Evolutionary conservation across 129 eudicot species (phyloP).

Genomic region (Smallanthus sonchifolius): DNA sequence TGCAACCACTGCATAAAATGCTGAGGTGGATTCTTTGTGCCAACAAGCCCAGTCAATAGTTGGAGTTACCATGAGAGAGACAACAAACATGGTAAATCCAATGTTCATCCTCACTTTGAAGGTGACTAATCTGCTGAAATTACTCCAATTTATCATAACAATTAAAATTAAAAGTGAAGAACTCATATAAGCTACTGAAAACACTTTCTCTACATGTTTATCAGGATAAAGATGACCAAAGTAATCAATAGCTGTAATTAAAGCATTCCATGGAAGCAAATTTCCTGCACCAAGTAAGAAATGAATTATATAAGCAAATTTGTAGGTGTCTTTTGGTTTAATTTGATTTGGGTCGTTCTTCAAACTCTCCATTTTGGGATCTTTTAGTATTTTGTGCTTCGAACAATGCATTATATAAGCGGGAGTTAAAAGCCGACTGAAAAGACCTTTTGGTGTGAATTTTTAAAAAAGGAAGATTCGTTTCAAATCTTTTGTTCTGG

Average conservation of each 20-base stretch:
- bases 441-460: slow-evolving; percentile 21
- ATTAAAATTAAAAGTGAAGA: slow-evolving; percentile 51
- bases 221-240: slow-evolving; percentile 65
- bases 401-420: slow-evolving; percentile 24
- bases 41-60: slow-evolving; percentile 47
- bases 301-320: slow-evolving; percentile 63
- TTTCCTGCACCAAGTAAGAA: slow-evolving; percentile 94
- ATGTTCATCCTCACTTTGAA: slow-evolving; percentile 67
- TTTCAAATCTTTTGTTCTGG: slow-evolving; percentile 28
- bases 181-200: slow-evolving; percentile 78
- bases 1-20: slow-evolving; percentile 42
- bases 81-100: slow-evolving; percentile 64
- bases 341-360: slow-evolving; percentile 27
- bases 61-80: slow-evolving; percentile 58
- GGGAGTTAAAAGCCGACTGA: slow-evolving; percentile 4
- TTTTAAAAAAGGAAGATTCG: slow-evolving; percentile 28
- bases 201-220: slow-evolving; percentile 68
- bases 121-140: slow-evolving; percentile 35
- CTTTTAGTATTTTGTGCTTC: not conserved
- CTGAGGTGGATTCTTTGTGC: slow-evolving; percentile 21
- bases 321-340: slow-evolving; percentile 58
- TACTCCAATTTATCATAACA: slow-evolving; percentile 37
- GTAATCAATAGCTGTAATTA: slow-evolving; percentile 81
- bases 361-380: slow-evolving; percentile 36
- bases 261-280: slow-evolving; percentile 87